Evolutionary conservation across 495 filamentous ascomycete genomes (phyloP).

Genomic region (Chaetomium fimeti): DNA sequence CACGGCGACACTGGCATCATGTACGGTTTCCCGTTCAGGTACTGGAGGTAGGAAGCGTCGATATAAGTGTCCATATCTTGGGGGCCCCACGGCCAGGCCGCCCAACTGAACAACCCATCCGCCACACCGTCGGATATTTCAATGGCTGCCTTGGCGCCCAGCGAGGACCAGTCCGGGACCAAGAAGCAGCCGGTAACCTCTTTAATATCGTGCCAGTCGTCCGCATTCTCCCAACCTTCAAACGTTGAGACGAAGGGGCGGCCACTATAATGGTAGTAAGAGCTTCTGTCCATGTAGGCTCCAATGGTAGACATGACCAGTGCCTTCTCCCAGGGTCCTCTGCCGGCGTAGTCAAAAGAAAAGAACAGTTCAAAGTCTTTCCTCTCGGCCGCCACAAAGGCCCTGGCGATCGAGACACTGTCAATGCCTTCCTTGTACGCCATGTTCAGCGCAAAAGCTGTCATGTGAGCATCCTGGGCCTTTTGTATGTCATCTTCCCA

Average conservation of each 20-base stretch:
- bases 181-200: constrained; percentile 48
- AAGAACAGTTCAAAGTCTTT: constrained; percentile 41
- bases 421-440: not conserved
- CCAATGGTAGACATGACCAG: constrained; percentile 18
- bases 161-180: constrained; percentile 58
- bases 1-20: constrained; percentile 66
- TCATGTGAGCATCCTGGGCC: not conserved
- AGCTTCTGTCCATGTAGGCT: constrained; percentile 26
- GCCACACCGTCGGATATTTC: constrained; percentile 3
- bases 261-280: constrained; percentile 34
- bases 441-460: not conserved
- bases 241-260: constrained; percentile 36
- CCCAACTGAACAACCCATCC: constrained; percentile 27
- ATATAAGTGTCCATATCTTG: constrained; percentile 17
- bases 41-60: constrained; percentile 19
- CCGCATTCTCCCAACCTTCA: constrained; percentile 28
- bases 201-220: constrained; percentile 47
- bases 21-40: constrained; percentile 29
- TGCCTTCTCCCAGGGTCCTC: not conserved
- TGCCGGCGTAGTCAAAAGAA: constrained; percentile 40
- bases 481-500: not conserved
- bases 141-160: constrained; percentile 40
- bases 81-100: constrained; percentile 22
- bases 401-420: not conserved
- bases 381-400: not conserved